Evolutionary conservation across 805 yeast species (phyloP).

Genomic region (Ogataea trehaloabstinens): DNA sequence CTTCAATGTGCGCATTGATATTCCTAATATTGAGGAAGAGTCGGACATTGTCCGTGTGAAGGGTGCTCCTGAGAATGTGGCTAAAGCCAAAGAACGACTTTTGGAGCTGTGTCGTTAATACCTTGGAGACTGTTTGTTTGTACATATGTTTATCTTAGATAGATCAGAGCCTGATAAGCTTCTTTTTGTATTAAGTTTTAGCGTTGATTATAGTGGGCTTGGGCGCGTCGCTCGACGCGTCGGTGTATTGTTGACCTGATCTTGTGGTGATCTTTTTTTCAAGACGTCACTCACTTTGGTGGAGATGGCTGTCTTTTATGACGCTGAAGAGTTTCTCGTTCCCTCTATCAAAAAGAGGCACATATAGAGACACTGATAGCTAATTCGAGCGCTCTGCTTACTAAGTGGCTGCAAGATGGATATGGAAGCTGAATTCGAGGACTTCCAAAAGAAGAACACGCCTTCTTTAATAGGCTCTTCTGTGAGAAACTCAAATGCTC

Average conservation of each 20-base stretch:
- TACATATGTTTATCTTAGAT: too few relatives aligned
- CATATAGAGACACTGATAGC: too few relatives aligned
- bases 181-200: too few relatives aligned
- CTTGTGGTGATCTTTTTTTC: conserved; percentile 26
- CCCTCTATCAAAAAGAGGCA: too few relatives aligned
- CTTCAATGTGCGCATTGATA: conserved; percentile 56
- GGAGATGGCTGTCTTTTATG: too few relatives aligned
- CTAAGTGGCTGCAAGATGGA: conserved; percentile 36
- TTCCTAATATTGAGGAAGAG: conserved; percentile 60
- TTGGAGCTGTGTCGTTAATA: conserved; percentile 29
- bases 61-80: conserved; percentile 69
- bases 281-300: too few relatives aligned
- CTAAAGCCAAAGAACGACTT: conserved; percentile 60
- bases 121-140: too few relatives aligned
- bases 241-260: too few relatives aligned
- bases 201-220: too few relatives aligned
- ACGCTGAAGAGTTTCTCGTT: too few relatives aligned
- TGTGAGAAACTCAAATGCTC: conserved; percentile 29
- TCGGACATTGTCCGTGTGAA: conserved; percentile 52
- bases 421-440: conserved; percentile 51
- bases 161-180: too few relatives aligned
- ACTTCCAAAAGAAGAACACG: conserved; percentile 43
- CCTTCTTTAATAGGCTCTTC: conserved; percentile 58
- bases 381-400: too few relatives aligned
- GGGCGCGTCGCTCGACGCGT: conserved; percentile 2